Evolutionary conservation across 78 protist species (phyloP).

Genomic region (Dictyostelium brefeldianum): DNA sequence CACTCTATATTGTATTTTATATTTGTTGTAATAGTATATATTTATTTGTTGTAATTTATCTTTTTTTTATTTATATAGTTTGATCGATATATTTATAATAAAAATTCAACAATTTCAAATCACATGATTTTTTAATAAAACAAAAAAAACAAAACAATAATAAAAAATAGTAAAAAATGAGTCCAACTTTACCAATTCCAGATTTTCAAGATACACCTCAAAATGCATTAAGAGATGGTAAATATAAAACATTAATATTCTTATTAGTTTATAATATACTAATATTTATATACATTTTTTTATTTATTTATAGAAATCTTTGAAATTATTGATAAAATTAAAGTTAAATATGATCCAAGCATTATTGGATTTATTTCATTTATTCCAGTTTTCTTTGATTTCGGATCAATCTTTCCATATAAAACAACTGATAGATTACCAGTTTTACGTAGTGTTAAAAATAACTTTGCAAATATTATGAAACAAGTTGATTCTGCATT

Average conservation of each 20-base stretch:
- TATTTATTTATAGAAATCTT: slow-evolving; percentile 26
- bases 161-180: slow-evolving; percentile 9
- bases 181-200: slow-evolving; percentile 65
- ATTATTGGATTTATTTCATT: slow-evolving; percentile 46
- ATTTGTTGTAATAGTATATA: too few relatives aligned
- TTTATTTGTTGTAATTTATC: neutral
- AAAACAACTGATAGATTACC: slow-evolving; percentile 11
- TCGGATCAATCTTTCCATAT: slow-evolving; percentile 33
- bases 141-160: neutral
- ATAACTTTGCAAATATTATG: slow-evolving; percentile 20
- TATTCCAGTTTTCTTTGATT: slow-evolving; percentile 55
- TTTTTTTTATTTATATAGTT: too few relatives aligned
- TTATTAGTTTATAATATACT: too few relatives aligned
- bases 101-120: too few relatives aligned
- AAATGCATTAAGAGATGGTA: slow-evolving; percentile 68
- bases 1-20: too few relatives aligned
- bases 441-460: slow-evolving; percentile 34
- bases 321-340: slow-evolving; percentile 42
- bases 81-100: too few relatives aligned
- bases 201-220: slow-evolving; percentile 48
- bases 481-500: slow-evolving; percentile 59
- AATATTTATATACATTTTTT: neutral
- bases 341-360: slow-evolving; percentile 53
- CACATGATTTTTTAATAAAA: neutral
- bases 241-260: neutral